These are phyloP conservation scores for Acanthamoeba royreba DNA, from an alignment of 208 protist species.

Conservation along the genomic window DNA sequence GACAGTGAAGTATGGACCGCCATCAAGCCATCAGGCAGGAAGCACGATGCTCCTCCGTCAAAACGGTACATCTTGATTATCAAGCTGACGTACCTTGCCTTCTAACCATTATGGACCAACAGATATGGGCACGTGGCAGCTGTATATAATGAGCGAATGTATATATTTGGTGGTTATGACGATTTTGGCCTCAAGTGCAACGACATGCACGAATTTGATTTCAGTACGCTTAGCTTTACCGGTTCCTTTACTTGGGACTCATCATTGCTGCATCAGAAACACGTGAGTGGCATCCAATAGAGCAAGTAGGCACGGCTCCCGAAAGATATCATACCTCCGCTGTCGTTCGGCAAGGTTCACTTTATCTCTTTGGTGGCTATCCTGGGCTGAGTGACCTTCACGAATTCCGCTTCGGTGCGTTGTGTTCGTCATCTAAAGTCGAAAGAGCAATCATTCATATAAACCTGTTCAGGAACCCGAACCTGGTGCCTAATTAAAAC, in stretches of 20 bases:
- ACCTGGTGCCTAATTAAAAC: conserved; percentile 24
- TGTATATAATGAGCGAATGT: conserved; percentile 35
- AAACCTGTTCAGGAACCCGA: not conserved
- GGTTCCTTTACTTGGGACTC: not conserved
- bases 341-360: not conserved
- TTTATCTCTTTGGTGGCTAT: conserved; percentile 43
- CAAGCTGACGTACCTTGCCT: no score
- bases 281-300: not conserved
- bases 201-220: conserved; percentile 38
- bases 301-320: not conserved
- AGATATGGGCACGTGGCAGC: conserved; percentile 29
- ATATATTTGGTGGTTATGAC: conserved; percentile 43
- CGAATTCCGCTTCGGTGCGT: conserved; percentile 38
- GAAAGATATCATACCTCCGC: conserved; percentile 8
- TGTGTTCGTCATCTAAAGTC: not conserved
- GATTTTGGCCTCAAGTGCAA: conserved; percentile 52
- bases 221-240: not conserved
- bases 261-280: not conserved
- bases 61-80: not conserved
- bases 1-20: not conserved
- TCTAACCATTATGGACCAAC: not conserved
- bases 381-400: conserved; percentile 35
- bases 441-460: no score
- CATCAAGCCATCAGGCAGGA: not conserved
- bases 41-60: not conserved